Evolutionary conservation across 768 basidiomycete genomes (phyloP).

Genomic region (Amanita jacksonii): DNA sequence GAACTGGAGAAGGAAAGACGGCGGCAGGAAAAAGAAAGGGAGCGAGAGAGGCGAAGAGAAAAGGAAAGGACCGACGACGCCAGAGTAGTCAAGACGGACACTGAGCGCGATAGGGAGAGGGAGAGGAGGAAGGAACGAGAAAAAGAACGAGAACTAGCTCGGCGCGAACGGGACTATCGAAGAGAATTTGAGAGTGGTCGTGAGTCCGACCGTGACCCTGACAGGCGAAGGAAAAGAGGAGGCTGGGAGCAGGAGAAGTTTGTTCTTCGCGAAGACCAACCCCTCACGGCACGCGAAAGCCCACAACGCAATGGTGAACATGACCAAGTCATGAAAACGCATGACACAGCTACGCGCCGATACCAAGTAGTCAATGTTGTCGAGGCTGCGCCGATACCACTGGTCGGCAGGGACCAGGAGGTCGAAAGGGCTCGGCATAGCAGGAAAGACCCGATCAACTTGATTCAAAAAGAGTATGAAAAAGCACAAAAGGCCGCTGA

Average conservation of each 20-base stretch:
- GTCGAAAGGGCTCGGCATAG: background rate
- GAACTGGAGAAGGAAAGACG: constrained; percentile 18
- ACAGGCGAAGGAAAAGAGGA: constrained; percentile 10
- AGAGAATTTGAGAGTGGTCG: constrained; percentile 5
- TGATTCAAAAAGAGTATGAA: constrained; percentile 3
- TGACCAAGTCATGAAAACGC: constrained; percentile 3
- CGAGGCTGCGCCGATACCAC: background rate
- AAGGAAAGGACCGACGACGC: constrained; percentile 21
- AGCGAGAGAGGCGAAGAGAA: constrained; percentile 16
- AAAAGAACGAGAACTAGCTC: constrained; percentile 3
- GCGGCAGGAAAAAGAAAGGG: constrained; percentile 14
- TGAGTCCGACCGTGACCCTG: constrained; percentile 9
- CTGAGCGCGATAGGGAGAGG: constrained; percentile 12
- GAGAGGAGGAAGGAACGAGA: constrained; percentile 10
- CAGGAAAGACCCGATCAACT: background rate
- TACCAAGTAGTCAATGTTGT: background rate
- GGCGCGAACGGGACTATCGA: constrained; percentile 4
- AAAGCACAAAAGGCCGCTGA: background rate
- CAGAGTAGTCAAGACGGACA: constrained; percentile 6
- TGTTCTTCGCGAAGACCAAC: constrained; percentile 12
- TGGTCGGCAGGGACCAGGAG: constrained; percentile 2
- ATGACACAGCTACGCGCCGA: constrained; percentile 5
- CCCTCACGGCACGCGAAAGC: constrained; percentile 10
- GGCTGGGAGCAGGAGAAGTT: constrained; percentile 11
- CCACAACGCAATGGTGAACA: constrained; percentile 8